These are phyloP conservation scores for Collybia sp. DNA, from an alignment of 768 basidiomycete genomes.

Conservation along the genomic window DNA sequence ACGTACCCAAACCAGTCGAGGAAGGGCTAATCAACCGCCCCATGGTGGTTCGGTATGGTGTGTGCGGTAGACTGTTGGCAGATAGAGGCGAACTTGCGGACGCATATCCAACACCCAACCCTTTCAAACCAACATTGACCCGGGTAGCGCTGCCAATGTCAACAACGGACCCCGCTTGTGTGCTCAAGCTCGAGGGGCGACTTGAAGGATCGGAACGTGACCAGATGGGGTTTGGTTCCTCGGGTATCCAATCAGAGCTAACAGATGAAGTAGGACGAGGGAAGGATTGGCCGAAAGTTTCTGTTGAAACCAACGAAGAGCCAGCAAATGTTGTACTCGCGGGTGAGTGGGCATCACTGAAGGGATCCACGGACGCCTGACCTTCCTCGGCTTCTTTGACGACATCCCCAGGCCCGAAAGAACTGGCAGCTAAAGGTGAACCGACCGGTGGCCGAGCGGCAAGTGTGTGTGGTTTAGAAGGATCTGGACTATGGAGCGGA, in stretches of 20 bases:
- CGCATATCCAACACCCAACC: conserved; percentile 15
- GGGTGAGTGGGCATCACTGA: conserved; percentile 55
- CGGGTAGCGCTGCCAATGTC: conserved; percentile 65
- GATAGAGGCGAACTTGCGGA: conserved; percentile 14
- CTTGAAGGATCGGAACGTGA: conserved; percentile 29
- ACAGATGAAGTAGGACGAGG: conserved; percentile 19
- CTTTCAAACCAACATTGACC: conserved; percentile 54
- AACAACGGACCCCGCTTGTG: conserved; percentile 54
- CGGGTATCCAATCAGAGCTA: conserved; percentile 31
- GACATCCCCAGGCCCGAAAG: conserved; percentile 69
- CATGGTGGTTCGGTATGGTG: conserved; percentile 57
- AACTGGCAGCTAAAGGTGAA: conserved; percentile 66
- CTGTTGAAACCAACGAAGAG: conserved; percentile 35
- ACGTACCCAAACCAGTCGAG: conserved; percentile 23
- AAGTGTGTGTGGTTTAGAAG: conserved; percentile 34
- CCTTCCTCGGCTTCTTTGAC: conserved; percentile 51
- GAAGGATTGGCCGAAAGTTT: conserved; percentile 32
- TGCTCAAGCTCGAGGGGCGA: conserved; percentile 58
- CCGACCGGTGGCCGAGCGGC: conserved; percentile 41
- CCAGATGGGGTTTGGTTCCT: conserved; percentile 38
- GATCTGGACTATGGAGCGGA: conserved; percentile 29
- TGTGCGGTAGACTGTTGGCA: conserved; percentile 33
- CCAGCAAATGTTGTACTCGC: conserved; percentile 25
- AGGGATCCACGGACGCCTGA: conserved; percentile 52
- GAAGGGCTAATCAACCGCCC: conserved; percentile 53